Evolutionary conservation across 306 rosid genomes (phyloP), one percentile per base, ranked within the genome.

Genomic region (Fragaria ananassa): DNA sequence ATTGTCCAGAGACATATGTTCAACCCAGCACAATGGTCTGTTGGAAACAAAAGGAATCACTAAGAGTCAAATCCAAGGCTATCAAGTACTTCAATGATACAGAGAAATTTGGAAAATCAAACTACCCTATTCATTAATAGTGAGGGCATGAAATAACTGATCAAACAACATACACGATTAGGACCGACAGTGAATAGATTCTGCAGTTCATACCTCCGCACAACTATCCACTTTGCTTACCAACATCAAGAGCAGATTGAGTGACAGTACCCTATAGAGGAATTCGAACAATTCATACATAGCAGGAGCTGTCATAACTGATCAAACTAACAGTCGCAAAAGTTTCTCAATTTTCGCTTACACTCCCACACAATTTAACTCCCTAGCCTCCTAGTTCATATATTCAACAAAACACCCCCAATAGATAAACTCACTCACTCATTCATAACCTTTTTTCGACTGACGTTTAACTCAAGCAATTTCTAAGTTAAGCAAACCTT

Each of bases 21-120:
- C 97, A 66, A 77, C 88, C 97, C 97, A 91, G 85, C 94, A 91
- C 69, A 89, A 80, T 11, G 94, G 97, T 79, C 97, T 89, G 91
- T 65, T 61, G 44, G 78, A 75, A 78, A 61, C 47, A 60, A 72
- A 70, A 44, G 79, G 57, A 76, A 80, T 62, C 63, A 71, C 68
- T 66, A 61, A 60, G 47, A 29, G 19, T 57, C 70, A 82, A 71
- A 35, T 58, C 60, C 76, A 70, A 68, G 71, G 21, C 37, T 19
- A 15, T 68, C n/a, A 12, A 23, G 45, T 39, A 51, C 45, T 53
- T 23, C 57, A 53, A 63, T 62, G 41, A 63, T 5, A 51, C 34
- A 27, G 47, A 25, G 2, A 53, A 54, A 53, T n/a, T 19, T 5
- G 19, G 62, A n/a, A 65, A 44, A 70, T 7, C 46, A 45, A 45